phyloP scores from a whole-genome alignment of 257 asterid genomes.

The Handroanthus guayacan region DNA sequence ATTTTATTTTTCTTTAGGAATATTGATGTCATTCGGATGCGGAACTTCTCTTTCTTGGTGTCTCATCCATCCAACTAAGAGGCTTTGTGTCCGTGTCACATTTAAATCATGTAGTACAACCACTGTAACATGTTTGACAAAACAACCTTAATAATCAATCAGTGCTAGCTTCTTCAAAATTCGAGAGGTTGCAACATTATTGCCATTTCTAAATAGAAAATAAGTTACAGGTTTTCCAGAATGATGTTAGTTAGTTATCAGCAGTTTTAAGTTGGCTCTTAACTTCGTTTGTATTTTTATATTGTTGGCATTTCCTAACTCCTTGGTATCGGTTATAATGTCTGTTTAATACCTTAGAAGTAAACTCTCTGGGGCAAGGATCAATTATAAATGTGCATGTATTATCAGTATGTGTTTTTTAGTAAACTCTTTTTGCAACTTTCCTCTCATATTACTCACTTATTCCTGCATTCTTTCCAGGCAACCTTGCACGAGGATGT shows the following conservation, averaged over 20 bases:
- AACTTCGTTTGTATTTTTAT: neutral
- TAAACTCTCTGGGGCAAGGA: neutral
- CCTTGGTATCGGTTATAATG: neutral
- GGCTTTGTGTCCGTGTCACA: neutral
- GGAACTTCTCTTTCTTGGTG: slow-evolving; percentile 6
- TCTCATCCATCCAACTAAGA: neutral
- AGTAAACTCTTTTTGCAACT: slow-evolving; percentile 21
- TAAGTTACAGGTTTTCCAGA: neutral
- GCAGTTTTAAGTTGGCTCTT: neutral
- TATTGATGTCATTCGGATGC: neutral
- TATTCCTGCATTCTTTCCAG: slow-evolving; percentile 51
- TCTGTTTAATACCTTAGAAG: slow-evolving; percentile 6
- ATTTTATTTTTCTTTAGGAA: neutral
- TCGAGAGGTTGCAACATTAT: neutral
- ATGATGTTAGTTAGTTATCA: neutral
- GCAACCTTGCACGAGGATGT: slow-evolving; percentile 83
- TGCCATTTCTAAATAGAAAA: neutral
- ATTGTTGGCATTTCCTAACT: neutral
- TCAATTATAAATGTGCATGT: neutral
- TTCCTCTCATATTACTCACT: slow-evolving; percentile 24
- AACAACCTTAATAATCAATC: neutral
- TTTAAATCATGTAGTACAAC: neutral
- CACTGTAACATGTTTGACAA: neutral
- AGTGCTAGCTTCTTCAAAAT: neutral
- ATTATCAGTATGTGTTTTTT: neutral